These are phyloP conservation scores for Oropetium thomaeum DNA, from an alignment of 176 grass and related monocot species.

Conservation along the genomic window DNA sequence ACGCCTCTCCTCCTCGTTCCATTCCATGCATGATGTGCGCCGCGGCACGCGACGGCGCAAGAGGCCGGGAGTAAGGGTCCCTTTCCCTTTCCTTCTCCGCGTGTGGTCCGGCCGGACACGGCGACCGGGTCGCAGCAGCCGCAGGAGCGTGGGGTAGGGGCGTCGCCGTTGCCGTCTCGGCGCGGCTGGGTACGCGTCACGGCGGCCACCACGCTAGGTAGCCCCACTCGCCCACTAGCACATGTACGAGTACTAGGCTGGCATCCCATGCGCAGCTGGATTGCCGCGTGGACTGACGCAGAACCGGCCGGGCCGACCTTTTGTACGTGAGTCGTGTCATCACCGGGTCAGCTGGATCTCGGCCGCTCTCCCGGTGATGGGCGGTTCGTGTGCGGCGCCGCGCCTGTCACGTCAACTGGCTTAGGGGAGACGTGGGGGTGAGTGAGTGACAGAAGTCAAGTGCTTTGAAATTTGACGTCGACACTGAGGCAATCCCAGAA, in stretches of 20 bases:
- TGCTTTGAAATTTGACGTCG: neutral
- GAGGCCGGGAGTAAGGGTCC: neutral
- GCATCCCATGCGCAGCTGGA: slow-evolving; percentile 11
- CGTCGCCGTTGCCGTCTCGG: slow-evolving; percentile 26
- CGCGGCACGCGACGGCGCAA: neutral
- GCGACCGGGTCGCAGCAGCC: neutral
- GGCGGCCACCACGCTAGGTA: neutral
- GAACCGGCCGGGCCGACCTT: slow-evolving; percentile 7
- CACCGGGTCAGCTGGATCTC: neutral
- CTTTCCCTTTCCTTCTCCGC: neutral
- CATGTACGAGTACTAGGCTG: neutral
- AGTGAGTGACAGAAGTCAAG: neutral
- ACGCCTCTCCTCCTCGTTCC: neutral
- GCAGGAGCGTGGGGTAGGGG: too few species aligned
- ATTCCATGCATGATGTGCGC: too few species aligned
- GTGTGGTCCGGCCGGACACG: slow-evolving; percentile 21
- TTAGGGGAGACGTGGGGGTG: too few species aligned
- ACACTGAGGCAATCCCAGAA: neutral
- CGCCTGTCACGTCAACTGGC: neutral
- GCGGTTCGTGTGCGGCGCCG: neutral
- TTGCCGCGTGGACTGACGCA: slow-evolving; percentile 17
- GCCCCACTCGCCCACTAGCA: too few species aligned
- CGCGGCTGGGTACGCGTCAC: neutral
- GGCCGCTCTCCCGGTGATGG: neutral
- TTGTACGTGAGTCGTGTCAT: neutral